These are phyloP conservation scores for Ceratonia siliqua DNA, from an alignment of 306 rosid genomes.

Conservation along the genomic window DNA sequence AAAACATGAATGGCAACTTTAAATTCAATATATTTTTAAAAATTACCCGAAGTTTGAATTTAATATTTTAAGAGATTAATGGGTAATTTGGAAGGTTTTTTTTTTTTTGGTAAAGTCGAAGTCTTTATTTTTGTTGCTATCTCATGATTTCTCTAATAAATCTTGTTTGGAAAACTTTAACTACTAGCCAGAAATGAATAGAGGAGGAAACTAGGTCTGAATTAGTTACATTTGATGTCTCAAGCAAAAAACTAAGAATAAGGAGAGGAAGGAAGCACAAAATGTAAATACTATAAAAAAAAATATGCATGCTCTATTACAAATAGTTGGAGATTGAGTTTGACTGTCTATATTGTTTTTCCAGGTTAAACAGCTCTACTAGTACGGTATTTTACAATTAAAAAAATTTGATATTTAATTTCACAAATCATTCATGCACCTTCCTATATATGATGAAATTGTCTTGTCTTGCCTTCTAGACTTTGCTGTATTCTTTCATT, in stretches of 20 bases:
- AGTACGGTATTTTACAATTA: neutral
- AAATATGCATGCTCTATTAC: neutral
- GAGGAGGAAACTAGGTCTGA: neutral
- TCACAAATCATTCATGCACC: constrained; percentile 4
- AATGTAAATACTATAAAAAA: neutral
- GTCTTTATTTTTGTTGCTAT: too few species aligned
- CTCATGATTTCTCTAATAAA: too few species aligned
- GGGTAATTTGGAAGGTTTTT: too few species aligned
- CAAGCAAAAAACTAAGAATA: neutral
- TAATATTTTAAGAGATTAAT: too few species aligned
- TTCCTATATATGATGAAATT: neutral
- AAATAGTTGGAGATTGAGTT: neutral
- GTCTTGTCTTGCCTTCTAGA: neutral
- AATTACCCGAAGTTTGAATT: neutral
- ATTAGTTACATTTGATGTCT: neutral
- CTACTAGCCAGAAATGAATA: neutral
- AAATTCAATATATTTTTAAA: too few species aligned
- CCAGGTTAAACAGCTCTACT: neutral
- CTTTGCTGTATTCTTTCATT: neutral
- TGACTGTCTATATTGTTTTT: constrained; percentile 20
- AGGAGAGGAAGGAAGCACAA: neutral
- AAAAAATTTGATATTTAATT: neutral
- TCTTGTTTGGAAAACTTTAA: too few species aligned
- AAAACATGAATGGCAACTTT: too few species aligned
- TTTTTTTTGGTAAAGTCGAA: too few species aligned